These are phyloP conservation scores for Ambrosiella cleistominuta DNA, from an alignment of 2,329 filamentous ascomycete species.

Conservation along the genomic window DNA sequence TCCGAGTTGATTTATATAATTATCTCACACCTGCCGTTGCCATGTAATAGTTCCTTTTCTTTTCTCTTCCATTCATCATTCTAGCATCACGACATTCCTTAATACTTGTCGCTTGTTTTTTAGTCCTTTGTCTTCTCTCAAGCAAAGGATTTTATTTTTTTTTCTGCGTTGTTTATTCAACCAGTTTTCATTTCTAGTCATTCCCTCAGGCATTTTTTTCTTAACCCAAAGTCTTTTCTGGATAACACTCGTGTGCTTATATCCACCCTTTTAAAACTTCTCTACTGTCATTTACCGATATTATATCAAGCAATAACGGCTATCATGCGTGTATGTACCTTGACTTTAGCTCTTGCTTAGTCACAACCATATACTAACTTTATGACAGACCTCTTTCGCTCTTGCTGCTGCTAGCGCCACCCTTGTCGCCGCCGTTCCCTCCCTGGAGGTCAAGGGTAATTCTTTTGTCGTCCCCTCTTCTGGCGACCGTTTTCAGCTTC, in stretches of 20 bases:
- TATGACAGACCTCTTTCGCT: constrained; percentile 4
- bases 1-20: background rate
- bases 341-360: background rate
- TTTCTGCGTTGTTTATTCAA: constrained; percentile 7
- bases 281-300: background rate
- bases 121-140: constrained; percentile 6
- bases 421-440: constrained; percentile 36
- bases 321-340: constrained; percentile 11
- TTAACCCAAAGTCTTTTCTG: background rate
- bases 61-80: constrained; percentile 5
- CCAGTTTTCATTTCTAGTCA: constrained; percentile 13
- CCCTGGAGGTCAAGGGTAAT: constrained; percentile 37
- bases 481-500: constrained; percentile 45
- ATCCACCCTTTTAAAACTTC: background rate
- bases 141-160: background rate
- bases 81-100: constrained; percentile 1
- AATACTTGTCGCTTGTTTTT: background rate
- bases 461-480: constrained; percentile 42
- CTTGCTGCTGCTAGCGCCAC: constrained; percentile 36
- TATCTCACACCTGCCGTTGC: background rate
- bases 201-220: constrained; percentile 12
- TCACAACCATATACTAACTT: background rate
- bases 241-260: background rate
- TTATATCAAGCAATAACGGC: background rate
- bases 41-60: background rate